Conservation (phyloP, 2,329 filamentous ascomycete genomes). For the Pestalotiopsis sp. region DNA sequence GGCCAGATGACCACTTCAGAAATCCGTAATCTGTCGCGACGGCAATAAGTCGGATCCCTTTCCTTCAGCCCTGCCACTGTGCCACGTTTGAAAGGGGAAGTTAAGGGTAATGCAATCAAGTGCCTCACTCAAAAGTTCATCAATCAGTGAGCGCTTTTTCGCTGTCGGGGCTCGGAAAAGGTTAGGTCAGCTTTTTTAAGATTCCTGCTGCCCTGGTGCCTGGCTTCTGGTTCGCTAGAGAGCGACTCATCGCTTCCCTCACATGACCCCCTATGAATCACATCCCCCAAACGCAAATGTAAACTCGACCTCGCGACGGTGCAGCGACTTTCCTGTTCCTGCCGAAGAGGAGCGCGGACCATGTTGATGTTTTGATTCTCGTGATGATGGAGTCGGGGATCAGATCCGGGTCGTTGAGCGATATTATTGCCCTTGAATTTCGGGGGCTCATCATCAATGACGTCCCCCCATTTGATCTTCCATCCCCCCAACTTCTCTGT, state of each 20-base stretch:
- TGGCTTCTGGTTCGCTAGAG: not conserved
- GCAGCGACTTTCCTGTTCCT: not conserved
- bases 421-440: not conserved
- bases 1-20: not conserved
- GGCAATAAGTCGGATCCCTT: conserved; percentile 1
- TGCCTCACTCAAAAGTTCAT: not conserved
- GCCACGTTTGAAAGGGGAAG: not conserved
- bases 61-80: not conserved
- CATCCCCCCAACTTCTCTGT: too few species aligned
- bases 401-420: not conserved
- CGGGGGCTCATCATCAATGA: too few species aligned
- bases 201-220: not conserved
- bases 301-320: not conserved
- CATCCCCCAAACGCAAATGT: not conserved
- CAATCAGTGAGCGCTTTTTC: not conserved
- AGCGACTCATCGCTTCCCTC: conserved; percentile 3
- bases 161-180: not conserved
- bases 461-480: too few species aligned
- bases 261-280: conserved; percentile 6
- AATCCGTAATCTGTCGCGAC: not conserved
- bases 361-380: not conserved
- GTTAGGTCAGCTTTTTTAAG: not conserved
- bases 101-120: not conserved
- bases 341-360: not conserved
- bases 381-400: not conserved